Evolutionary conservation across 257 asterid genomes (phyloP).

Genomic region (Solanum phureja): DNA sequence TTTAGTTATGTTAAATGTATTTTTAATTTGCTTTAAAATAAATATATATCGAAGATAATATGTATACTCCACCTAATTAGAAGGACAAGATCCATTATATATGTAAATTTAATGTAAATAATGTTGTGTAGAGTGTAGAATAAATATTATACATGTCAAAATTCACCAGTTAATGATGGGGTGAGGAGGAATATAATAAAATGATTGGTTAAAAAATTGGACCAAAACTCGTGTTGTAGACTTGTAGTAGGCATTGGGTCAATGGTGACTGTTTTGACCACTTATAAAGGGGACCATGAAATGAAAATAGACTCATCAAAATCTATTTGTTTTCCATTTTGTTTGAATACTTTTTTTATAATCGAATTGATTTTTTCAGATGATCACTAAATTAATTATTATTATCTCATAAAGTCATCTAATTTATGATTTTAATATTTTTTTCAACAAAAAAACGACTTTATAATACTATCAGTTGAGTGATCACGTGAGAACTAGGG

Average conservation of each 20-base stretch:
- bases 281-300: neutral
- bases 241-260: neutral
- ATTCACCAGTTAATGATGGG: neutral
- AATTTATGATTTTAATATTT: neutral
- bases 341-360: neutral
- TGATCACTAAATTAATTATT: rapidly evolving
- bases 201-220: neutral
- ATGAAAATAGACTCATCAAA: neutral
- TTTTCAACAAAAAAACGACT: rapidly evolving
- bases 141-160: neutral
- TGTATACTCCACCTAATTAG: neutral
- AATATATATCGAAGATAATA: neutral
- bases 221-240: neutral
- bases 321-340: neutral
- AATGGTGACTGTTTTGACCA: neutral
- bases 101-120: neutral
- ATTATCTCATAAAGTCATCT: neutral
- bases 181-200: neutral
- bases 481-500: neutral
- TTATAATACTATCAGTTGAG: neutral
- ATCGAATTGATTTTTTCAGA: rapidly evolving
- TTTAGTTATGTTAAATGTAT: too few species aligned
- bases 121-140: neutral
- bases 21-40: too few species aligned
- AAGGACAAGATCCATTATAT: neutral